Conservation (phyloP, 2,329 filamentous ascomycete species). For the Cordyceps pruinosa region DNA sequence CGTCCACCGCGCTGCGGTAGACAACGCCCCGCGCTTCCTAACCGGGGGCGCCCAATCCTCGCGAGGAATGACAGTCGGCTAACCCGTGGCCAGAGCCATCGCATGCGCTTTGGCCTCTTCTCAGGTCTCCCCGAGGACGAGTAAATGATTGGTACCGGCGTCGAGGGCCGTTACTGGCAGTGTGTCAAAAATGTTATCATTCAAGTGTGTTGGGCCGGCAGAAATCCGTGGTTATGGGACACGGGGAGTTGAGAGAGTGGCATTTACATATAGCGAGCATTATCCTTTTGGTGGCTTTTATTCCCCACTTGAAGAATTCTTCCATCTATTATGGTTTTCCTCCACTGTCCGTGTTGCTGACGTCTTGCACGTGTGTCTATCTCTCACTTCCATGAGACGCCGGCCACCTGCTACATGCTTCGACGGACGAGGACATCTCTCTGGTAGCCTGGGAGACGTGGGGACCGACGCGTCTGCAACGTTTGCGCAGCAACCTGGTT, state of each 20-base stretch:
- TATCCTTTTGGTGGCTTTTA: conserved; percentile 24
- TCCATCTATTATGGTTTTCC: neutral
- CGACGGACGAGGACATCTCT: too few relatives aligned
- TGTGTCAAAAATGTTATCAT: conserved; percentile 8
- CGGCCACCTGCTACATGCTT: too few relatives aligned
- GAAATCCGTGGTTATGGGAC: conserved; percentile 7
- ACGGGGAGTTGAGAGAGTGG: conserved; percentile 14
- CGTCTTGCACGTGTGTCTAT: too few relatives aligned
- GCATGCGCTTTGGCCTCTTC: conserved; percentile 69
- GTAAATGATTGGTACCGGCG: neutral
- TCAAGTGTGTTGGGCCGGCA: conserved; percentile 4
- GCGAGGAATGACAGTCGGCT: conserved; percentile 16
- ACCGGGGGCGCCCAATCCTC: neutral
- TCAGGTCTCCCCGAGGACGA: conserved; percentile 60
- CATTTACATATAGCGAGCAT: conserved; percentile 31
- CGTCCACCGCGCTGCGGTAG: neutral
- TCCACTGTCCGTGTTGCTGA: neutral
- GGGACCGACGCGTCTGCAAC: neutral
- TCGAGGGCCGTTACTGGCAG: neutral
- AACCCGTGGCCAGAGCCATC: conserved; percentile 55
- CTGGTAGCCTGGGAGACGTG: neutral
- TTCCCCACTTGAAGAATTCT: conserved; percentile 14
- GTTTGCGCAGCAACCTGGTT: neutral
- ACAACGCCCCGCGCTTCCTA: neutral
- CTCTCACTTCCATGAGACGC: too few relatives aligned